Evolutionary conservation across 1,139 yeast genomes (phyloP), one percentile per base, ranked within the genome.

Genomic region (Kodamaea derodonti): DNA sequence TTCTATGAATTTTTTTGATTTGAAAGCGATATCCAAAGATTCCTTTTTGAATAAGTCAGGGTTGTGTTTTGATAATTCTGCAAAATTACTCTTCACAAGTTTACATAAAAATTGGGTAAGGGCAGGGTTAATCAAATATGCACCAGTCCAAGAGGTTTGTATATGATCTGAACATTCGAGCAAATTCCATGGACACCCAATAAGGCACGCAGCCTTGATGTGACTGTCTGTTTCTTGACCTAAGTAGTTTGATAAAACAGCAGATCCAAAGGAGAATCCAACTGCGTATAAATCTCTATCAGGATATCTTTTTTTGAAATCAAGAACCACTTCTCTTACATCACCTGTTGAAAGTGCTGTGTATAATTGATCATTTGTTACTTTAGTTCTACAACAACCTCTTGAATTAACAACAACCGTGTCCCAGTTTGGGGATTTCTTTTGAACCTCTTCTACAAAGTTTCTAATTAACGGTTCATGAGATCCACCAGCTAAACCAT

Each of bases 401-500:
- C 97, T 71, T 14, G 84, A 71, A 54, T 86, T 87, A 41, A 85
- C 59, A 11, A 88, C 95, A 20, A 80, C 84, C 12, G 79, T 74
- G 43, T 85, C 94, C 65, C 69, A 54, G 35, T 44, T 50, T 15
- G 35, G 40, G 8, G 39, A 32, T 17, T 51, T 42, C 26, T 52
- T 54, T 27, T 52, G 51, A 35, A 75, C 51, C 27, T 58, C 49
- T 29, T 62, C 62, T 18, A 69, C 70, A 37, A 81, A 55, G 39
- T 90, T 80, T 40, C 95, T 75, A 38, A 88, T 83, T 49, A 88
- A 79, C 2, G 92, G 78, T 54, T 90, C 97, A 47, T 87, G 95
- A 14, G 95, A 83, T 0, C 97, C 96, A 14, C 97, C 97, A 4
- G 87, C 90, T 27, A 90, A 72, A 0, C 97, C 97, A 52, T 90